Conservation (phyloP, 305 asterid species). For the Fraxinus albicans region DNA sequence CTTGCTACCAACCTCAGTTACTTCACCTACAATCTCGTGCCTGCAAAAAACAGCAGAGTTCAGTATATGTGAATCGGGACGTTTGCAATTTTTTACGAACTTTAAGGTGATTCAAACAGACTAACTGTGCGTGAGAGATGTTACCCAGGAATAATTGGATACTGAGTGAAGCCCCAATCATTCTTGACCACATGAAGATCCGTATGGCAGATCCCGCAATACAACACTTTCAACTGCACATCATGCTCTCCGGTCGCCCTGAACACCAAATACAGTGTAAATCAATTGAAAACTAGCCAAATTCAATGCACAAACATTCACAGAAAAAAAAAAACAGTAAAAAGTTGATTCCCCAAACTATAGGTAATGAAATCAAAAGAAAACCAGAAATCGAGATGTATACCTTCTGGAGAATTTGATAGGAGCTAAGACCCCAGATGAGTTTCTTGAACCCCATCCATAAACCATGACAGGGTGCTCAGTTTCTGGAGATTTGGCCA, state of each 20-base stretch:
- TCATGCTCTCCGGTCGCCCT: constrained; percentile 65
- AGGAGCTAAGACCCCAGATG: constrained; percentile 51
- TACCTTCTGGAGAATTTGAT: constrained; percentile 56
- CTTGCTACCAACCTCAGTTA: constrained; percentile 54
- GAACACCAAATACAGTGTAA: constrained; percentile 1
- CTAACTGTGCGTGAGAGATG: neutral
- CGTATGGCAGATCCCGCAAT: constrained; percentile 58
- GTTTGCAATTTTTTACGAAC: neutral
- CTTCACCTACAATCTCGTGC: constrained; percentile 59
- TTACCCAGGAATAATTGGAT: constrained; percentile 67
- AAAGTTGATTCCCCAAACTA: no score
- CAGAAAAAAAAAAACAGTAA: neutral
- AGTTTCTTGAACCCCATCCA: constrained; percentile 55
- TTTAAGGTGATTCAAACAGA: neutral
- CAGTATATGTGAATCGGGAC: constrained; percentile 2
- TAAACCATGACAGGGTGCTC: constrained; percentile 50
- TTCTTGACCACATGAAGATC: constrained; percentile 54
- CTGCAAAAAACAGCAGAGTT: constrained; percentile 33
- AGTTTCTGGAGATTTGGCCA: constrained; percentile 49
- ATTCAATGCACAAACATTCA: neutral
- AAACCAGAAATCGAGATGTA: neutral
- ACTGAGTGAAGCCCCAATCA: constrained; percentile 52
- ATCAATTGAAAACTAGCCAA: neutral
- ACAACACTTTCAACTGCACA: constrained; percentile 58
- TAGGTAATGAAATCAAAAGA: neutral